Conservation (phyloP, 352 stramenopile genomes). For the Globisporangium irregulare region DNA sequence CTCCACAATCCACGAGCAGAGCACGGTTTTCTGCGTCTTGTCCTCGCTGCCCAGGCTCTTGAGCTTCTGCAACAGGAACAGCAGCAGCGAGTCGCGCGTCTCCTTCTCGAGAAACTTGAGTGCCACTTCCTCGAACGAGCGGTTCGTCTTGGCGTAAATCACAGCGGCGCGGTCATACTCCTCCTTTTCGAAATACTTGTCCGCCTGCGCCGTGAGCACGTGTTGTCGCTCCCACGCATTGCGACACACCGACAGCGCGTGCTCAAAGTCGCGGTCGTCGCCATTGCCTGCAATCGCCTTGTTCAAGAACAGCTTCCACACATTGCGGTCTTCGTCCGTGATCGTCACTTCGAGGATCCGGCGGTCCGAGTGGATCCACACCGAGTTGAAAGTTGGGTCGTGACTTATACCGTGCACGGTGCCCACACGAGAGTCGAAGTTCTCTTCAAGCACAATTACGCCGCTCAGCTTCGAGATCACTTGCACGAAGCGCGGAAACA, state of each 20-base stretch:
- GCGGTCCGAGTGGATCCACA: slow-evolving; percentile 82
- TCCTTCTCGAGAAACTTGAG: slow-evolving; percentile 90
- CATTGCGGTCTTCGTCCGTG: slow-evolving; percentile 87
- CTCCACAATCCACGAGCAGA: slow-evolving; percentile 93
- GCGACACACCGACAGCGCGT: slow-evolving; percentile 81
- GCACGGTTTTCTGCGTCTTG: slow-evolving; percentile 91
- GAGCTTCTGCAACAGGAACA: slow-evolving; percentile 90
- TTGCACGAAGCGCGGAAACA: slow-evolving; percentile 80
- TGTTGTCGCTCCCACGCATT: slow-evolving; percentile 81
- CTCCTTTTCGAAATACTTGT: slow-evolving; percentile 86
- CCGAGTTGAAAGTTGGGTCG: slow-evolving; percentile 79
- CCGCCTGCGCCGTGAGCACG: slow-evolving; percentile 86
- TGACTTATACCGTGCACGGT: slow-evolving; percentile 59
- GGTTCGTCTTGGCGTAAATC: slow-evolving; percentile 88
- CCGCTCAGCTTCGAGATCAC: slow-evolving; percentile 88
- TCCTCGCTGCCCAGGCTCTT: slow-evolving; percentile 74
- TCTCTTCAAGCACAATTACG: slow-evolving; percentile 82
- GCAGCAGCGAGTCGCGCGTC: slow-evolving; percentile 73
- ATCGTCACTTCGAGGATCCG: slow-evolving; percentile 80
- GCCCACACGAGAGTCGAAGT: slow-evolving; percentile 74
- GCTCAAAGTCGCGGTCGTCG: slow-evolving; percentile 87
- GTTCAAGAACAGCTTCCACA: slow-evolving; percentile 91
- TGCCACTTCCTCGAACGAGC: slow-evolving; percentile 90
- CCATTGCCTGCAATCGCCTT: slow-evolving; percentile 72
- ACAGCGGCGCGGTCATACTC: slow-evolving; percentile 84